Conservation (phyloP, 106 monocot species). For the Dioscorea zingiberensis region DNA sequence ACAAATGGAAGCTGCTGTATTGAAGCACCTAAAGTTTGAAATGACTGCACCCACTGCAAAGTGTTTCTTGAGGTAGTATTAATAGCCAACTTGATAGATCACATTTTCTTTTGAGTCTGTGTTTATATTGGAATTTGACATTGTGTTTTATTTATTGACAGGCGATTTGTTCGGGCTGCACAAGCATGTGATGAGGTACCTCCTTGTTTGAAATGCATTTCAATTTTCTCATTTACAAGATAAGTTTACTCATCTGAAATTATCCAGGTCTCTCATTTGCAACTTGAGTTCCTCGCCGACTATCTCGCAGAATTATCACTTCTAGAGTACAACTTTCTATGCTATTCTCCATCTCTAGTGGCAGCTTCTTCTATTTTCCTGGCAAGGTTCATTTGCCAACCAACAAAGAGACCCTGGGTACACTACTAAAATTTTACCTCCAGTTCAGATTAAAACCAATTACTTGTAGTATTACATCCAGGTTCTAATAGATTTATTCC, state of each 20-base stretch:
- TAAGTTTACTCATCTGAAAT: too few species aligned
- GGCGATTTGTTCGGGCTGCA: conserved; percentile 78
- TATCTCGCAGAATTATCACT: conserved; percentile 82
- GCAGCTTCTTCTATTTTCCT: conserved; percentile 80
- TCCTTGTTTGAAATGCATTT: background rate
- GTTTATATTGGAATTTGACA: background rate
- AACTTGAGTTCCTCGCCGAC: conserved; percentile 73
- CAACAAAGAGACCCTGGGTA: conserved; percentile 82
- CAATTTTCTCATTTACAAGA: background rate
- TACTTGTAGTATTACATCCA: too few species aligned
- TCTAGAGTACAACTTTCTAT: conserved; percentile 62
- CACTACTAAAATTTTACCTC: background rate
- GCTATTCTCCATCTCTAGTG: conserved; percentile 56
- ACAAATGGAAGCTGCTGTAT: conserved; percentile 80
- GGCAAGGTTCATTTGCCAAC: conserved; percentile 60
- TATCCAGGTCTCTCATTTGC: conserved; percentile 29
- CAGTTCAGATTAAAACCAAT: too few species aligned
- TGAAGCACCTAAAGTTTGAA: conserved; percentile 83
- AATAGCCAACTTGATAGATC: too few species aligned
- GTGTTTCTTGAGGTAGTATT: conserved; percentile 73
- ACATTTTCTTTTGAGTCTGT: too few species aligned
- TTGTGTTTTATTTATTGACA: conserved; percentile 5
- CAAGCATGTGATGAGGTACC: conserved; percentile 61
- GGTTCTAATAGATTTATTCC: too few species aligned
- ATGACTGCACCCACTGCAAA: conserved; percentile 76